phyloP scores from a whole-genome alignment of 305 asterid genomes.

The Coffea humblotiana region DNA sequence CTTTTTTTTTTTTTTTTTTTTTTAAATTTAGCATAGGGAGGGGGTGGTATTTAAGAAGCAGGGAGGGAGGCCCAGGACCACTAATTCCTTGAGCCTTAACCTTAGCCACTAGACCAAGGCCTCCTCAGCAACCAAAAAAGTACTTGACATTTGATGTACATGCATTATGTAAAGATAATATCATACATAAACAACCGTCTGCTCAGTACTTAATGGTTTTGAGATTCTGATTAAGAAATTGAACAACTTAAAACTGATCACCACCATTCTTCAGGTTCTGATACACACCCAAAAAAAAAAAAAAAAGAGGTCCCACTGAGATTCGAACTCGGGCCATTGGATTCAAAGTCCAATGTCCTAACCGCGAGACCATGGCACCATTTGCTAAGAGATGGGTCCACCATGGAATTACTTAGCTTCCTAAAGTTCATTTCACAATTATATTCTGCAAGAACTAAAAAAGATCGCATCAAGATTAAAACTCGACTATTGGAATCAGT shows the following conservation, averaged over 20 bases:
- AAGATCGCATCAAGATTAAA: background rate
- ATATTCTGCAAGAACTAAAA: background rate
- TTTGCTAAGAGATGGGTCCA: background rate
- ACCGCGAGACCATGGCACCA: constrained; percentile 31
- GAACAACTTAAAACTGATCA: background rate
- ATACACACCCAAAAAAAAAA: background rate
- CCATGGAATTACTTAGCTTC: background rate
- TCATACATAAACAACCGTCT: background rate
- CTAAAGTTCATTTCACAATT: background rate
- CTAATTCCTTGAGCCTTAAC: too few relatives aligned
- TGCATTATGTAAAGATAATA: background rate
- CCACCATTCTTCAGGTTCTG: background rate
- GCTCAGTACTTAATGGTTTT: background rate
- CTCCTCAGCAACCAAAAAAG: background rate
- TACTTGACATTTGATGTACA: background rate
- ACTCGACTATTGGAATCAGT: constrained; percentile 18
- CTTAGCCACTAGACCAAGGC: too few relatives aligned
- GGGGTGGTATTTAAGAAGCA: too few relatives aligned
- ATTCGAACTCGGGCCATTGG: constrained; percentile 22
- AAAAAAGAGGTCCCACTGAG: constrained; percentile 14
- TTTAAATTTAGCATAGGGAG: too few relatives aligned
- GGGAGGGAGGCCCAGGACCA: too few relatives aligned
- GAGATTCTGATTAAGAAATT: background rate
- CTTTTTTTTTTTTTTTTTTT: too few relatives aligned
- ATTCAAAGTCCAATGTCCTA: constrained; percentile 29